Conservation (phyloP, 2,329 filamentous ascomycete species). For the Thelonectria discophora region DNA sequence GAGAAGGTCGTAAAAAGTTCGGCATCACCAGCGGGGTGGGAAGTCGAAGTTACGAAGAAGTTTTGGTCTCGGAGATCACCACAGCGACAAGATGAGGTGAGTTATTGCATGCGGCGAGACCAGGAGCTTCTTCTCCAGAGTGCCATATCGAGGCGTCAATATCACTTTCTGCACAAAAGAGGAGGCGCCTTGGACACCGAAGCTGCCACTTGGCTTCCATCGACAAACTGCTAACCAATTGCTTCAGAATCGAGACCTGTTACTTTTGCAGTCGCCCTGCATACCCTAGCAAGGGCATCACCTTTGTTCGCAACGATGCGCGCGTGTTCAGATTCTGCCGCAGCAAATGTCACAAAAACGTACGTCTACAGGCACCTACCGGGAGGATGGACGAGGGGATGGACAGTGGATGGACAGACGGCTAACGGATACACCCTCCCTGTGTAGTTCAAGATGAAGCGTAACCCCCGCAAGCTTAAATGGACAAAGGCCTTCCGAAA, state of each 20-base stretch:
- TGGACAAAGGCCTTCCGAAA: constrained; percentile 96
- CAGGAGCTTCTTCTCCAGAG: neutral
- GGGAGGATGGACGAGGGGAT: neutral
- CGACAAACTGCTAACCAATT: constrained; percentile 28
- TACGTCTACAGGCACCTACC: constrained; percentile 41
- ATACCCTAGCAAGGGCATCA: constrained; percentile 66
- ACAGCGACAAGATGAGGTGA: constrained; percentile 41
- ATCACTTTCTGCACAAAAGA: neutral
- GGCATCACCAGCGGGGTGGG: constrained; percentile 38
- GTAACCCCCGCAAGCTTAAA: constrained; percentile 94
- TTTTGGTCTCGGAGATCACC: constrained; percentile 41
- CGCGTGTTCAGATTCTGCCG: constrained; percentile 68
- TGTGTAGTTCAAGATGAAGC: constrained; percentile 90
- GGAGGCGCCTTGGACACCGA: constrained; percentile 1
- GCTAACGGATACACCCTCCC: constrained; percentile 16
- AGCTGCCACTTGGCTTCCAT: constrained; percentile 14
- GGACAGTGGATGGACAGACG: constrained; percentile 1
- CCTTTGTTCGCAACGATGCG: constrained; percentile 60
- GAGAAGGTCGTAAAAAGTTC: constrained; percentile 35
- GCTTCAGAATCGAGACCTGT: constrained; percentile 54
- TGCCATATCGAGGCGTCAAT: neutral
- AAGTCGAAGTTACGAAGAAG: constrained; percentile 38
- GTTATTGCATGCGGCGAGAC: constrained; percentile 13
- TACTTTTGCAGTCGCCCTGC: constrained; percentile 59
- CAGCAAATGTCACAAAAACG: constrained; percentile 69